Base-by-base conservation (phyloP, 192 early-diverging fungal genomes). In the Backusella sp. region DNA sequence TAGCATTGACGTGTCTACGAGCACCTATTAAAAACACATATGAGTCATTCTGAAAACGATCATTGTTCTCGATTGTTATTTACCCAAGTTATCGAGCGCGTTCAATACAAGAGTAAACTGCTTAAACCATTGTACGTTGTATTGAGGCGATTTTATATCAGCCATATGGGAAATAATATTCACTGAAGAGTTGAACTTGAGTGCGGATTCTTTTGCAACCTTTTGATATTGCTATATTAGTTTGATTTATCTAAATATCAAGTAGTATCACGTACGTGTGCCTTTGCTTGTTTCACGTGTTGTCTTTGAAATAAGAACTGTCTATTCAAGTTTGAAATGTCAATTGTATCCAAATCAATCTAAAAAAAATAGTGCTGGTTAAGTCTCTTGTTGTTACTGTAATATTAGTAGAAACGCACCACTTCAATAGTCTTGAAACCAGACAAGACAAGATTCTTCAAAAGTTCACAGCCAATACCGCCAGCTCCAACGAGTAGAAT, bases 261-360 rank as follows among this genome's bases (percentile, higher is more conserved):
- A 1, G 30, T 39, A 39, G 12, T 49, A 19, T n/a, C 39, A 74
- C 87, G 83, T 80, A 93, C 94, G 66, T 92, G 84, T 4, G 97
- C 94, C 79, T 99, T 99, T 69, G 97, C 87, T 81, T 96, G 92
- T 73, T 91, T 91, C 70, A 99, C 94, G 80, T 99, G 96, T 67
- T 92, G 85, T 53, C 90, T 92, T 84, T 96, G 97, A 87, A 99
- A 99, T 66, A 99, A 88, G 73, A 99, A 99, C 86, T 99, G 98
- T n/a, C 98, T 86, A 85, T 99, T 99, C 66, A 99, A 84, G 83
- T 99, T 99, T 30, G 96, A 97, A 46, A 99, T 85, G 73, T 99
- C 98, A 69, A 99, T 99, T 1, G 97, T 98, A 84, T 99, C 98
- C 49, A 99, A 86, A 82, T 99, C 98, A 46, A 99, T 89, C 94